phyloP scores from a whole-genome alignment of 106 monocot species.

The Ottelia alismoides region DNA sequence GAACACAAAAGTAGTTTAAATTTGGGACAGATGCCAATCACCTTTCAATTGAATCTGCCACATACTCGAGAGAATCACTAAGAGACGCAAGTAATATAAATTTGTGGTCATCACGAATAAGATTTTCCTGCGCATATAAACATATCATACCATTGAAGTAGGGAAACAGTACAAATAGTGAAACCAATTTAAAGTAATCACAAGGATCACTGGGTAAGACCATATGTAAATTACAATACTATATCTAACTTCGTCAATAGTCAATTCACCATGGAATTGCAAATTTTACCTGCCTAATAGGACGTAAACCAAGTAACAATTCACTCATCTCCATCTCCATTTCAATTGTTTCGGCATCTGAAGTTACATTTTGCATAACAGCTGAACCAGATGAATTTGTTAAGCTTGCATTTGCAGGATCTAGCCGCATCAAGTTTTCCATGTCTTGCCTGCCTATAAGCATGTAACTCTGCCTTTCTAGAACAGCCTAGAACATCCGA shows the following conservation, averaged over 20 bases:
- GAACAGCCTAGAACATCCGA: constrained; percentile 52
- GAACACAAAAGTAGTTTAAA: too few relatives aligned
- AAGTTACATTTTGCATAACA: constrained; percentile 25
- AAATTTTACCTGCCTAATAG: constrained; percentile 99
- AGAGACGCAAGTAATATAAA: constrained; percentile 90
- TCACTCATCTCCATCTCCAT: constrained; percentile 67
- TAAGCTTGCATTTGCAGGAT: constrained; percentile 73
- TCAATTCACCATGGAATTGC: too few relatives aligned
- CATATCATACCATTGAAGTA: too few relatives aligned
- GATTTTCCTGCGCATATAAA: constrained; percentile 86
- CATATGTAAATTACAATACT: too few relatives aligned
- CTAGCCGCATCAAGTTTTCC: constrained; percentile 78
- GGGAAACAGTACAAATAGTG: too few relatives aligned
- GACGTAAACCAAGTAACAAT: constrained; percentile 58
- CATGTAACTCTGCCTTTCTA: constrained; percentile 97
- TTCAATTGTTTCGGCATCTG: constrained; percentile 64
- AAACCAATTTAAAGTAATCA: too few relatives aligned
- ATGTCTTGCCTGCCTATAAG: constrained; percentile 84
- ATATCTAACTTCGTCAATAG: too few relatives aligned
- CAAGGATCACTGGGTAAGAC: too few relatives aligned
- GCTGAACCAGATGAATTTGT: constrained; percentile 27
- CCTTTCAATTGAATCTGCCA: constrained; percentile 97
- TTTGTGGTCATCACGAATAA: constrained; percentile 92
- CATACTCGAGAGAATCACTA: constrained; percentile 93
- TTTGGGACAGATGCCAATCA: too few relatives aligned